Conservation (phyloP, 1,284 basidiomycete genomes). For the Puccinia hordei region DNA sequence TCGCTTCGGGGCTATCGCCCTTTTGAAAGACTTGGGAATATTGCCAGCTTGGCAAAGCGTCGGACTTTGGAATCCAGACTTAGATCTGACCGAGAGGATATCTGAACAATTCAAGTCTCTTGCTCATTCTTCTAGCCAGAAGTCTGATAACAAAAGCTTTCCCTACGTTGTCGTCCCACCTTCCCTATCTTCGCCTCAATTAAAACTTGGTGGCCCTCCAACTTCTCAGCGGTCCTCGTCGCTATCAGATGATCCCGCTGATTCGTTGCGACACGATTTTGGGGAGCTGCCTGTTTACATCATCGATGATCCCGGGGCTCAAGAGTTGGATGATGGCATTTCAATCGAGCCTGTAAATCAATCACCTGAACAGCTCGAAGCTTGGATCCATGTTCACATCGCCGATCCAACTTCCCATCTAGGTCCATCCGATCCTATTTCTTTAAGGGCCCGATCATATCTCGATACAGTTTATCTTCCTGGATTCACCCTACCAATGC, state of each 20-base stretch:
- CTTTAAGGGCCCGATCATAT: slow-evolving; percentile 65
- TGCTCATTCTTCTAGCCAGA: slow-evolving; percentile 31
- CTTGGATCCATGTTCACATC: slow-evolving; percentile 88
- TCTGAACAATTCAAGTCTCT: slow-evolving; percentile 49
- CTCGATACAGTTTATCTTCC: slow-evolving; percentile 68
- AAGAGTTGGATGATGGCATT: slow-evolving; percentile 92
- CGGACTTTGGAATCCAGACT: slow-evolving; percentile 47
- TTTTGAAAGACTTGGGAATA: slow-evolving; percentile 45
- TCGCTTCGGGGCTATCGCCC: slow-evolving; percentile 48
- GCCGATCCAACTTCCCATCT: slow-evolving; percentile 86
- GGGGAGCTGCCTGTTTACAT: slow-evolving; percentile 79
- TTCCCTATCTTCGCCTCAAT: slow-evolving; percentile 4
- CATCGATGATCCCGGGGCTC: slow-evolving; percentile 77
- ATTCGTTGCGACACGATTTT: slow-evolving; percentile 79
- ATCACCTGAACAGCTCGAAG: slow-evolving; percentile 51
- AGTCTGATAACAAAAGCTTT: background rate
- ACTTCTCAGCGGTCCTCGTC: slow-evolving; percentile 23
- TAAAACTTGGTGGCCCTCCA: background rate
- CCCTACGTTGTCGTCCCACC: background rate
- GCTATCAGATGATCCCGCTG: slow-evolving; percentile 58
- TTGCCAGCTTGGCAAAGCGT: slow-evolving; percentile 50
- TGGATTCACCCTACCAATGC: slow-evolving; percentile 70
- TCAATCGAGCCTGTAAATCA: slow-evolving; percentile 68
- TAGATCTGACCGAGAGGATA: slow-evolving; percentile 38
- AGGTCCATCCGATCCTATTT: slow-evolving; percentile 69